Base-by-base conservation (phyloP, 2,329 filamentous ascomycete species). In the Tolypocladium inflatum region DNA sequence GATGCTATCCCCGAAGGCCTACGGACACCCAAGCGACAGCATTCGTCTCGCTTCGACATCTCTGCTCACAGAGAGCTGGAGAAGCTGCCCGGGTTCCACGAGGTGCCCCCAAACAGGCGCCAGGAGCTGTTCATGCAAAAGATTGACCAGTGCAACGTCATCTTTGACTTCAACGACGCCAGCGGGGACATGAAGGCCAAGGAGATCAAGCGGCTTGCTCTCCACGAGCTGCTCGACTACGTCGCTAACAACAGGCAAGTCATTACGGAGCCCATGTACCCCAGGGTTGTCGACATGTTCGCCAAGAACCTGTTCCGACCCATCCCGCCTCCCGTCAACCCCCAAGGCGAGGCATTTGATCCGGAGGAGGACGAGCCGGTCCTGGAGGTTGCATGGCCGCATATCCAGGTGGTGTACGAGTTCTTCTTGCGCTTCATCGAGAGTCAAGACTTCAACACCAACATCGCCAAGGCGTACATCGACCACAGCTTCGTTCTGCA, bases 51-150 rank as follows among this genome's bases (percentile, higher is more conserved):
- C 62, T 99, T 99, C 72, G 93, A 99, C 72, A 95, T 99, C 63
- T 99, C 94, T 4, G 91, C 95, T 62, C 92, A 97, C 72, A 86
- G 94, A 68, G 94, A 99, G 73, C 81, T 99, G 55, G 94, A 99
- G 74, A 99, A 99, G 76, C 80, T 99, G 30, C 93, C 94, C 1
- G 94, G 94, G 41, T 99, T 99, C 74, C 94, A 99, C 69, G 94
- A 99, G 74, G 94, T 97, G 33, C 89, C 93, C 13, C 94, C 94
- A 19, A 96, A 96, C 71, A 86, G 93, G 62, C 86, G 94, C 61
- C 92, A 97, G 75, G 93, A 97, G 66, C 83, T 99, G 21, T 99
- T 99, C 76, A 97, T 99, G 92, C 92, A 97, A 71, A 99, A 99
- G 81, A 94, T 99, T 66, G 94, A 97, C 68, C 94, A 99, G 73